phyloP scores from a whole-genome alignment of 768 basidiomycete genomes.

The Hemileccinum impolitum region DNA sequence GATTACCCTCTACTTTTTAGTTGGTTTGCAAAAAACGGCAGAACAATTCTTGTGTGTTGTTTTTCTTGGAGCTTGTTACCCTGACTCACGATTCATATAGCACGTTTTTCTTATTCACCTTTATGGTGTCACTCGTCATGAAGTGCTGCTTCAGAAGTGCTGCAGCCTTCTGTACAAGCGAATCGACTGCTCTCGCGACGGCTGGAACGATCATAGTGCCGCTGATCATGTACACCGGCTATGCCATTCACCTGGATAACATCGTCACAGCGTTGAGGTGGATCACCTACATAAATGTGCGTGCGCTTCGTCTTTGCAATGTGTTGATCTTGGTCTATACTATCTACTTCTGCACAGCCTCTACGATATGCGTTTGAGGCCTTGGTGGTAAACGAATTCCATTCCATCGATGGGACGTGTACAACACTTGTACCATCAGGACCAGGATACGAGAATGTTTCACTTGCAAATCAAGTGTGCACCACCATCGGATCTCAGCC shows the following conservation, averaged over 20 bases:
- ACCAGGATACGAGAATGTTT: constrained; percentile 33
- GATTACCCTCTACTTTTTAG: constrained; percentile 17
- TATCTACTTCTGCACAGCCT: constrained; percentile 27
- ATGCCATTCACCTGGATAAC: constrained; percentile 25
- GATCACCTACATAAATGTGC: constrained; percentile 20
- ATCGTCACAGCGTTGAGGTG: constrained; percentile 16
- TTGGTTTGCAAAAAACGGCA: constrained; percentile 15
- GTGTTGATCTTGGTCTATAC: constrained; percentile 29
- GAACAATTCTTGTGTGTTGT: constrained; percentile 19
- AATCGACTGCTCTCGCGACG: constrained; percentile 45
- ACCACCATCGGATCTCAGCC: constrained; percentile 38
- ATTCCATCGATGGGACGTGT: constrained; percentile 34
- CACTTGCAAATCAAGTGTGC: constrained; percentile 41
- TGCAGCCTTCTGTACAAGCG: constrained; percentile 51
- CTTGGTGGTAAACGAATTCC: constrained; percentile 50
- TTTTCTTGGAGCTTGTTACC: constrained; percentile 15
- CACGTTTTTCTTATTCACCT: constrained; percentile 52
- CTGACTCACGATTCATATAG: constrained; percentile 43
- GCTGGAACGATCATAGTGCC: constrained; percentile 35
- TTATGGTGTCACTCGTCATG: constrained; percentile 58
- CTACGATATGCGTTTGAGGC: constrained; percentile 24
- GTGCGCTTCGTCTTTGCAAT: constrained; percentile 23
- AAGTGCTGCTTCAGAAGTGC: constrained; percentile 70
- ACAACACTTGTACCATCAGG: constrained; percentile 32
- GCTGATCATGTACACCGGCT: constrained; percentile 43